phyloP scores from a whole-genome alignment of 345 rosid genomes.

The Boechera retrofracta region DNA sequence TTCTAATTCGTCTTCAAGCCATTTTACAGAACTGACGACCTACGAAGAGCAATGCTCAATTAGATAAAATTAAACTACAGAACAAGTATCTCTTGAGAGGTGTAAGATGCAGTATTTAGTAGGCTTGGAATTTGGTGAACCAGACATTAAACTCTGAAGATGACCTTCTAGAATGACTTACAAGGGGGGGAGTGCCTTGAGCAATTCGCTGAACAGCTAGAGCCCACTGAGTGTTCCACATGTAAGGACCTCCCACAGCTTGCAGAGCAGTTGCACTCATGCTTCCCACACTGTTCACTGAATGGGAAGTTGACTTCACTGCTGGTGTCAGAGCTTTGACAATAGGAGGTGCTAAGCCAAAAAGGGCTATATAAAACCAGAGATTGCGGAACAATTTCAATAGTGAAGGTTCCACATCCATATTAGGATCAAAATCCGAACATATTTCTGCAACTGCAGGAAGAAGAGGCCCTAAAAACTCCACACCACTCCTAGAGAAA shows the following conservation, averaged over 20 bases:
- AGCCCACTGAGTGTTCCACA: constrained; percentile 88
- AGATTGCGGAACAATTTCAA: constrained; percentile 95
- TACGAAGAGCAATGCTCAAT: constrained; percentile 42
- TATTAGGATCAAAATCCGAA: constrained; percentile 90
- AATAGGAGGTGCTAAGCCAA: constrained; percentile 97
- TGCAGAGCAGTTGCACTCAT: constrained; percentile 73
- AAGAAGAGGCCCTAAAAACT: constrained; percentile 92
- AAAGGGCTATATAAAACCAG: constrained; percentile 97
- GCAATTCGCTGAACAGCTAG: constrained; percentile 91
- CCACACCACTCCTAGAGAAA: constrained; percentile 93
- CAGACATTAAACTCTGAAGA: constrained; percentile 25
- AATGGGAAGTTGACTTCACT: constrained; percentile 71
- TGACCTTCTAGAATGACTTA: constrained; percentile 58
- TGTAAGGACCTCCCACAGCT: constrained; percentile 96
- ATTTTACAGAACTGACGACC: constrained; percentile 98
- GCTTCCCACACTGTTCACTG: constrained; percentile 80
- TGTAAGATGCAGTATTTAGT: constrained; percentile 7
- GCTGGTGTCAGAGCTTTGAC: constrained; percentile 59
- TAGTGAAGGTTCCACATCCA: constrained; percentile 88
- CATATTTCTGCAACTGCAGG: constrained; percentile 98
- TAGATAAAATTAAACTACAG: constrained; percentile 8
- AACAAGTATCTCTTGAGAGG: constrained; percentile 22
- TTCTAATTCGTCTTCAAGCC: constrained; percentile 99
- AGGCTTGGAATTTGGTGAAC: constrained; percentile 19
- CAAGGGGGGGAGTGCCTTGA: constrained; percentile 99